Base-by-base conservation (phyloP, 805 yeast species). In the Wickerhamomyces alni region DNA sequence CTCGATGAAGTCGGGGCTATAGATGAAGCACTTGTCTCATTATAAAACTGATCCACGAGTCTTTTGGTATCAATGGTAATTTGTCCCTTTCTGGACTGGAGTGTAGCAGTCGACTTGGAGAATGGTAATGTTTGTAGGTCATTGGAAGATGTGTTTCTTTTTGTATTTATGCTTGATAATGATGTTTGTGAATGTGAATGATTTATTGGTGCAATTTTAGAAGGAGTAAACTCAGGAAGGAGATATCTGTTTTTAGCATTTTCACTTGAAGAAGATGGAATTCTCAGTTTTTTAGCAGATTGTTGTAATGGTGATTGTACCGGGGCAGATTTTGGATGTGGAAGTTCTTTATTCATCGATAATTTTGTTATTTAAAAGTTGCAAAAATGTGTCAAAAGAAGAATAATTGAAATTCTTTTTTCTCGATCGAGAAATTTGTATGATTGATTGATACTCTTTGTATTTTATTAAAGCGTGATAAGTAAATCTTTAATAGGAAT, bases 1-100 rank as follows among this genome's bases (percentile, higher is more conserved):
- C 10, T 18, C n/a, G 17, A 8, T 12, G 17, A 13, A 12, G 17
- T 9, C 17, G 26, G 24, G 6, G 34, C 8, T 15, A 27, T 8
- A 21, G 21, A 22, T 3, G 50, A 43, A 1, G 35, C 13, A 7
- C 30, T 36, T 13, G 37, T 15, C 5, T 18, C 36, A 28, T 16
- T 44, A 25, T 47, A 50, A 33, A 50, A 50, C 40, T 50, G 54
- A 17, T 50, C 50, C 7, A 50, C 54, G 1, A 50, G 41, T 17
- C 51, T 28, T 31, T 37, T 31, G 21, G 17, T 19, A n/a, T 28
- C 19, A 25, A 18, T 16, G 25, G 34, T 13, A 5, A 21, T 22
- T 32, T 22, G 17, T 21, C 26, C n/a, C n/a, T 13, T 30, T 11
- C 24, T 17, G 4, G 4, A 6, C 17, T 17, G 21, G 8, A 30